Percentiles rank a stretch among this genome's conserved stretches.
Evolutionary conservation across 495 filamentous ascomycete species (phyloP).

Genomic region (Penicillium maclennaniae): DNA sequence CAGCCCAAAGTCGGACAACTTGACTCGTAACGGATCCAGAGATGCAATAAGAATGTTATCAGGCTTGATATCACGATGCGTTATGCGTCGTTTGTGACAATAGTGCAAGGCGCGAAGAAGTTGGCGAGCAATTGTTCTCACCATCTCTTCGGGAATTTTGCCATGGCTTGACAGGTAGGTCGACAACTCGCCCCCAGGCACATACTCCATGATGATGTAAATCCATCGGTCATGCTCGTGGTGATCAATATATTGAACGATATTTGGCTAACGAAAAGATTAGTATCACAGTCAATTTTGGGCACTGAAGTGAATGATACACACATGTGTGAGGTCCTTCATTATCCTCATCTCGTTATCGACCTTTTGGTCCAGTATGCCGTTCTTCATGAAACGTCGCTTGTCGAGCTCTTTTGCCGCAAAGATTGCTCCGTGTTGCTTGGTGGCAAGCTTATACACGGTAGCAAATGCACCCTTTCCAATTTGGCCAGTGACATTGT

Average conservation of each 20-base stretch:
- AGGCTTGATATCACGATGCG: slow-evolving; percentile 95
- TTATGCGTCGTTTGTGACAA: slow-evolving; percentile 79
- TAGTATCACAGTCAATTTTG: background rate
- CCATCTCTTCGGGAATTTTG: slow-evolving; percentile 62
- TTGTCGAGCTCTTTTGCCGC: slow-evolving; percentile 94
- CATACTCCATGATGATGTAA: slow-evolving; percentile 95
- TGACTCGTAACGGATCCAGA: slow-evolving; percentile 70
- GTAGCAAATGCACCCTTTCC: slow-evolving; percentile 93
- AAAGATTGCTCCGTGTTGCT: slow-evolving; percentile 71
- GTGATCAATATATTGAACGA: slow-evolving; percentile 85
- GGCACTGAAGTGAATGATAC: slow-evolving; percentile 19
- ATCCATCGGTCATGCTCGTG: slow-evolving; percentile 72
- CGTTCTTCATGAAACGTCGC: slow-evolving; percentile 82
- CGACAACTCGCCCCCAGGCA: slow-evolving; percentile 81
- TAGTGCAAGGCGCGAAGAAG: slow-evolving; percentile 81
- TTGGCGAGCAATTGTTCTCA: slow-evolving; percentile 67
- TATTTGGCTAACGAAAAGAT: slow-evolving; percentile 63
- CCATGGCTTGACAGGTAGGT: slow-evolving; percentile 58
- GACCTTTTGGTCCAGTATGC: slow-evolving; percentile 75
- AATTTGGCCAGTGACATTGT: slow-evolving; percentile 75
- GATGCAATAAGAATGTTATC: slow-evolving; percentile 89
- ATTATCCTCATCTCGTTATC: slow-evolving; percentile 96
- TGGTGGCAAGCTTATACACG: slow-evolving; percentile 80
- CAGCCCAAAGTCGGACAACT: slow-evolving; percentile 92
- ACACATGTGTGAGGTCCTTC: slow-evolving; percentile 74